These are phyloP conservation scores for Mortierella alpina DNA, from an alignment of 192 early-diverging fungal genomes.

Conservation along the genomic window DNA sequence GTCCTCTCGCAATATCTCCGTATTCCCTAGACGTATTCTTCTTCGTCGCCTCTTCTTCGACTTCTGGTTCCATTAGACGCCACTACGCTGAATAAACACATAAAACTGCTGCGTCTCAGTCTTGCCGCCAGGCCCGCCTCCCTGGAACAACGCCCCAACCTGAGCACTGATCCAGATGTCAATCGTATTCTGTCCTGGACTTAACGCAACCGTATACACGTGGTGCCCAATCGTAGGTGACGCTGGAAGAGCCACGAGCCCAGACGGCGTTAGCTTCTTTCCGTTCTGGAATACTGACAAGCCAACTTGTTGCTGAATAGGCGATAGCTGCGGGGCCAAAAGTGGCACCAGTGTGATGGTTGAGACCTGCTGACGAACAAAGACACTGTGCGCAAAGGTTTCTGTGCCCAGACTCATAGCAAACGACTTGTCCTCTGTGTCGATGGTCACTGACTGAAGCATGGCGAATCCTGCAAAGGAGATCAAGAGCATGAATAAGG, in stretches of 20 bases:
- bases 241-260: constrained; percentile 18
- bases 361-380: constrained; percentile 26
- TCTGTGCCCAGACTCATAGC: constrained; percentile 47
- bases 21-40: neutral
- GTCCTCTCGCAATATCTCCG: too few relatives aligned
- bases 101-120: constrained; percentile 47
- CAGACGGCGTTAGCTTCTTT: constrained; percentile 34
- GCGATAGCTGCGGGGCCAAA: constrained; percentile 26
- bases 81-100: constrained; percentile 40
- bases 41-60: neutral
- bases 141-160: constrained; percentile 47
- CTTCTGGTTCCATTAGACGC: constrained; percentile 5
- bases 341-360: constrained; percentile 41
- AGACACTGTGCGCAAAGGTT: constrained; percentile 39
- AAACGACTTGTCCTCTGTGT: constrained; percentile 55
- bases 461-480: constrained; percentile 44
- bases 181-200: constrained; percentile 36
- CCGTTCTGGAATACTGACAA: constrained; percentile 53
- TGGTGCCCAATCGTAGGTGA: constrained; percentile 38
- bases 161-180: constrained; percentile 55
- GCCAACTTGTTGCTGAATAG: constrained; percentile 44
- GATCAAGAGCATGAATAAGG: neutral
- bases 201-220: constrained; percentile 29
- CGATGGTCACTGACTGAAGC: constrained; percentile 43
- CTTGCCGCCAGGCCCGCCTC: constrained; percentile 39